These are phyloP conservation scores for Coniochaeta sp. DNA, from an alignment of 2,329 filamentous ascomycete species.

Conservation along the genomic window DNA sequence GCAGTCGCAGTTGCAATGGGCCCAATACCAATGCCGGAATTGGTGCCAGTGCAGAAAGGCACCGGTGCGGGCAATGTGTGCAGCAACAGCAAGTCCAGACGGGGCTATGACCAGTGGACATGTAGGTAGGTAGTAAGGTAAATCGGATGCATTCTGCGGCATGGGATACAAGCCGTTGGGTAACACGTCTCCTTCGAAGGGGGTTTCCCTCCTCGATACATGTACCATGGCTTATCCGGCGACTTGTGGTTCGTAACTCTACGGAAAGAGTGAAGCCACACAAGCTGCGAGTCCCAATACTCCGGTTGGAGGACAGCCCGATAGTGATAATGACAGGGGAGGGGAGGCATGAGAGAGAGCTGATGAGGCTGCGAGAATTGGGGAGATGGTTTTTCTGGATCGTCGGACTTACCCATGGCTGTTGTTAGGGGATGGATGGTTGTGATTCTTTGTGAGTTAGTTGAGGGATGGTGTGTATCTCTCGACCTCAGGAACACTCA, in stretches of 20 bases:
- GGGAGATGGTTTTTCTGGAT: background rate
- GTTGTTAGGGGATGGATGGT: background rate
- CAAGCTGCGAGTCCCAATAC: background rate
- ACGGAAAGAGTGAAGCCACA: background rate
- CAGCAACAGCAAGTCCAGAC: slow-evolving; percentile 10
- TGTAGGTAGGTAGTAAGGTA: background rate
- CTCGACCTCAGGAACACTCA: background rate
- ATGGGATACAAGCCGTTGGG: slow-evolving; percentile 22
- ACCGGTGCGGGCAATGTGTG: background rate
- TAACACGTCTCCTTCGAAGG: slow-evolving; percentile 27
- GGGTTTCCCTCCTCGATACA: slow-evolving; percentile 12
- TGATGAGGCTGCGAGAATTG: background rate
- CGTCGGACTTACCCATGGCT: slow-evolving; percentile 1
- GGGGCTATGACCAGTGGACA: background rate
- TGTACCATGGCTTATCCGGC: background rate
- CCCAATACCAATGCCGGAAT: background rate
- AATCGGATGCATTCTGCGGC: slow-evolving; percentile 3
- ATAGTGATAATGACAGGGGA: background rate
- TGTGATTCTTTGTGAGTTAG: background rate
- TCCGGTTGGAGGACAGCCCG: background rate
- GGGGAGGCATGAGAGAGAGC: background rate
- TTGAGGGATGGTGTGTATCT: background rate
- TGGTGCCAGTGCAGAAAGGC: background rate
- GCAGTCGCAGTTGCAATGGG: background rate
- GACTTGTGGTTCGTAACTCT: background rate